phyloP scores from a whole-genome alignment of 192 early-diverging fungal genomes.

The Obelidium mucronatum region DNA sequence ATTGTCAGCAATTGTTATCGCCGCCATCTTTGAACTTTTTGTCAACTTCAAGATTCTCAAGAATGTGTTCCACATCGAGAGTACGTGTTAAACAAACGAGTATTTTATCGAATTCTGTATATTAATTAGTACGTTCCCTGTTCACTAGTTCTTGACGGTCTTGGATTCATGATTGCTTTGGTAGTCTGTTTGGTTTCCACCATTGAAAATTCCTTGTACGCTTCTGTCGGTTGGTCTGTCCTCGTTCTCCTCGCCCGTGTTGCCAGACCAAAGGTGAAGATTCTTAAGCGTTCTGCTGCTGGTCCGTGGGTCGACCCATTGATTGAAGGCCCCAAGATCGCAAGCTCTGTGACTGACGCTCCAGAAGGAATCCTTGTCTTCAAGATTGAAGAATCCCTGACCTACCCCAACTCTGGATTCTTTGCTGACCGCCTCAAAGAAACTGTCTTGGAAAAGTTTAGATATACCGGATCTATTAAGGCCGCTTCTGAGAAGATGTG shows the following conservation, averaged over 20 bases:
- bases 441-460: constrained; percentile 24
- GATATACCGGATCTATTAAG: constrained; percentile 34
- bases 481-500: constrained; percentile 30
- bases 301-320: constrained; percentile 44
- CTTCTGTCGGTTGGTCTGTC: constrained; percentile 73
- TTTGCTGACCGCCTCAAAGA: constrained; percentile 44
- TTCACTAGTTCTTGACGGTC: constrained; percentile 69
- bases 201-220: constrained; percentile 84
- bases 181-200: constrained; percentile 68
- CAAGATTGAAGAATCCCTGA: constrained; percentile 67
- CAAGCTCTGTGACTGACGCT: neutral
- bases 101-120: constrained; percentile 69
- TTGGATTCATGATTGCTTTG: constrained; percentile 58
- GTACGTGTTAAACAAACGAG: constrained; percentile 71
- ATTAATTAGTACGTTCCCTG: constrained; percentile 65
- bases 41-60: no score
- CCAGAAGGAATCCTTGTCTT: constrained; percentile 77
- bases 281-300: constrained; percentile 42
- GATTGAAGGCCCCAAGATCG: neutral
- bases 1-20: constrained; percentile 84
- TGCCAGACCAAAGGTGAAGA: constrained; percentile 68
- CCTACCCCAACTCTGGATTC: constrained; percentile 74
- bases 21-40: constrained; percentile 83
- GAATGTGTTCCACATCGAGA: no score
- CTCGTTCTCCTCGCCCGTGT: constrained; percentile 80